Percentiles rank a stretch among this genome's conserved stretches.
Evolutionary conservation across 2,329 filamentous ascomycete genomes (phyloP).

Genomic region (Rutstroemia sp.): DNA sequence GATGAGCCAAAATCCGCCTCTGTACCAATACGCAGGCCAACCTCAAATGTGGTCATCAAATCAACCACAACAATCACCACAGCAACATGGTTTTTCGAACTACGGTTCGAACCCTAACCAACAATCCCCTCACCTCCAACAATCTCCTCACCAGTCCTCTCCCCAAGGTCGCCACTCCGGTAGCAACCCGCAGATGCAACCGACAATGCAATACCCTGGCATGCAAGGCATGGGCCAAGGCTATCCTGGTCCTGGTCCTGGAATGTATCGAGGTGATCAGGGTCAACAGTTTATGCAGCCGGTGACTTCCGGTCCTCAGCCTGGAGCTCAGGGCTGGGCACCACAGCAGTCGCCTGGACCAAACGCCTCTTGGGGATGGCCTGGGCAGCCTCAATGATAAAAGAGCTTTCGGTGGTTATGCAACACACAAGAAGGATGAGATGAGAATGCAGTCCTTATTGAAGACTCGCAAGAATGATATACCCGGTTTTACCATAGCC

Average conservation of each 20-base stretch:
- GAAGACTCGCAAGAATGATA: neutral
- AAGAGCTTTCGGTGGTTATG: constrained; percentile 7
- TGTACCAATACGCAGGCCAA: constrained; percentile 56
- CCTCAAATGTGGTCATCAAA: constrained; percentile 55
- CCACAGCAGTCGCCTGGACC: constrained; percentile 25
- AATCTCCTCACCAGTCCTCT: constrained; percentile 50
- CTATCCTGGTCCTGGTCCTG: constrained; percentile 45
- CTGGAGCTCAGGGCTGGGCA: constrained; percentile 28
- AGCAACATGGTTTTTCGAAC: constrained; percentile 34
- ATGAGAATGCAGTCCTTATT: constrained; percentile 10
- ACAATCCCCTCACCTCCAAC: constrained; percentile 47
- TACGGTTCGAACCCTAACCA: constrained; percentile 7
- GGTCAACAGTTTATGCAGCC: constrained; percentile 63
- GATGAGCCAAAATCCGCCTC: constrained; percentile 37
- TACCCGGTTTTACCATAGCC: neutral
- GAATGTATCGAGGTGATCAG: constrained; percentile 55
- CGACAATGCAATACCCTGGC: constrained; percentile 53
- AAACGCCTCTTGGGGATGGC: constrained; percentile 26
- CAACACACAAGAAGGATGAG: constrained; percentile 17
- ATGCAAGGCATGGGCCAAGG: constrained; percentile 55
- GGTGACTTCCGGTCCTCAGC: constrained; percentile 34
- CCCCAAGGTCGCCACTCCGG: constrained; percentile 53
- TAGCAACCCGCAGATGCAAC: constrained; percentile 48
- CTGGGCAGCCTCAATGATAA: constrained; percentile 22
- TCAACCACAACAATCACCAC: constrained; percentile 58